Evolutionary conservation across 179 eudicot species (phyloP), one percentile per base, ranked within the genome.

Genomic region (Silene coronaria): DNA sequence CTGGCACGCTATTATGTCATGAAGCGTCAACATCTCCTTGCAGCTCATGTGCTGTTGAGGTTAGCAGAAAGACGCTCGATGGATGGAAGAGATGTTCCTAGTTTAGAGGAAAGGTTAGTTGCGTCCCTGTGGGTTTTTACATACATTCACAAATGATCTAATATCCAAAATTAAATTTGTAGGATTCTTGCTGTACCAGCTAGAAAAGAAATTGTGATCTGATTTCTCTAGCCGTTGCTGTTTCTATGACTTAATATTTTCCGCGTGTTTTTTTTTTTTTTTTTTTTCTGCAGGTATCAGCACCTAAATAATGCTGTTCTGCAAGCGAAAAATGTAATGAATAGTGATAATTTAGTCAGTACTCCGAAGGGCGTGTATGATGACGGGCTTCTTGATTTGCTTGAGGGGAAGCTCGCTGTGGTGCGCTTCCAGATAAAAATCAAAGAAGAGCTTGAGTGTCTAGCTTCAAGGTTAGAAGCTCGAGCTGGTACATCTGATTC

Each of bases 401-500:
- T 93, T 67, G 97, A 95, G 81, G 99, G 93, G 53, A 95, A 95
- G 88, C 93, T 95, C 79, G 87, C 97, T 74, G 99, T 95, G 85
- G 90, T 91, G 75, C 89, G 88, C 78, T 92, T 95, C 82, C 99
- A 95, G 82, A 87, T 89, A 67, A 88, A 88, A 85, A 87, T 92
- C 46, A 95, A 85, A 82, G 91, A 88, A 74, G 86, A 80, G 80
- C 82, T 95, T 77, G 93, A 95, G 77, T 84, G 80, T 77, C 62
- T 88, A 57, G 89, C 88, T 76, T 82, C 84, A 22, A 87, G 77
- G 57, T 81, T 80, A 73, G 97, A 90, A 80, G 75, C 89, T 64
- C 76, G 88, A 21, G 71, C 82, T 72, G 77, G 83, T 73, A 81
- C 82, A 67, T 80, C 90, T 76, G 96, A 88, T 76, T 80, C 97